A percentile compares a stretch with the other conserved stretches of the same genome.
These are phyloP conservation scores for Domatiomyces globalis DNA, from an alignment of 2,329 filamentous ascomycete species.

Conservation along the genomic window DNA sequence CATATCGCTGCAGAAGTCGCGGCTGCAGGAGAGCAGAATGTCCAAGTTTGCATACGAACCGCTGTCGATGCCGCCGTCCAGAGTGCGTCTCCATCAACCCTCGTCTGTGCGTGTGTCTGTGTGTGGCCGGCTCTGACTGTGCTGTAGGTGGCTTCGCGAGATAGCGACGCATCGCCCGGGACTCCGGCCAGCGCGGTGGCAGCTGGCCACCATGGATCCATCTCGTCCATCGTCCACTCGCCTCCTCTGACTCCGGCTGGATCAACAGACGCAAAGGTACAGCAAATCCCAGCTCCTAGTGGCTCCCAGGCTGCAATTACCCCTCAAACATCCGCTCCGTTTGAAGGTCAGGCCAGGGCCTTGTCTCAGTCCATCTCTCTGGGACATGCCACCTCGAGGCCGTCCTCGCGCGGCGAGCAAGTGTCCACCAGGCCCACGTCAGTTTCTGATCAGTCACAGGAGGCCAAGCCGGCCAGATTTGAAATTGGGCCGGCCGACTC, in stretches of 20 bases:
- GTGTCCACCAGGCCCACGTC: conserved; percentile 30
- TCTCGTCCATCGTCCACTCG: conserved; percentile 64
- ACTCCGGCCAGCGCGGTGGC: conserved; percentile 44
- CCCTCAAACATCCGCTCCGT: conserved; percentile 40
- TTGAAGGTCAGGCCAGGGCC: conserved; percentile 24
- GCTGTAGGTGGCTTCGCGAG: conserved; percentile 28
- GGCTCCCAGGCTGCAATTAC: conserved; percentile 30
- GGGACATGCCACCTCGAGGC: conserved; percentile 27
- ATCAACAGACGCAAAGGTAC: conserved; percentile 41
- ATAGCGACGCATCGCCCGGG: conserved; percentile 45
- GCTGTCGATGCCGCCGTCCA: conserved; percentile 58
- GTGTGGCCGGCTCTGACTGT: conserved; percentile 1
- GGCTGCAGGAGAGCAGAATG: conserved; percentile 69
- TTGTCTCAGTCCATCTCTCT: conserved; percentile 20
- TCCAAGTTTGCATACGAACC: conserved; percentile 82
- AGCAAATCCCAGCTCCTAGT: conserved; percentile 15
- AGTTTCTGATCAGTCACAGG: conserved; percentile 29
- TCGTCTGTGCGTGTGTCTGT: neutral
- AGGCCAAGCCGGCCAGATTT: conserved; percentile 40
- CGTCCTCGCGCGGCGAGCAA: conserved; percentile 26
- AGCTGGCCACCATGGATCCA: conserved; percentile 35
- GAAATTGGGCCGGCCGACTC: conserved; percentile 43
- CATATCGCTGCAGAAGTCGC: conserved; percentile 55
- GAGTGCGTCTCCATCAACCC: conserved; percentile 24
- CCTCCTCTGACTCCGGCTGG: conserved; percentile 80